These are phyloP conservation scores for Malbranchea cinnamomea DNA, from an alignment of 2,329 filamentous ascomycete species.

Conservation along the genomic window DNA sequence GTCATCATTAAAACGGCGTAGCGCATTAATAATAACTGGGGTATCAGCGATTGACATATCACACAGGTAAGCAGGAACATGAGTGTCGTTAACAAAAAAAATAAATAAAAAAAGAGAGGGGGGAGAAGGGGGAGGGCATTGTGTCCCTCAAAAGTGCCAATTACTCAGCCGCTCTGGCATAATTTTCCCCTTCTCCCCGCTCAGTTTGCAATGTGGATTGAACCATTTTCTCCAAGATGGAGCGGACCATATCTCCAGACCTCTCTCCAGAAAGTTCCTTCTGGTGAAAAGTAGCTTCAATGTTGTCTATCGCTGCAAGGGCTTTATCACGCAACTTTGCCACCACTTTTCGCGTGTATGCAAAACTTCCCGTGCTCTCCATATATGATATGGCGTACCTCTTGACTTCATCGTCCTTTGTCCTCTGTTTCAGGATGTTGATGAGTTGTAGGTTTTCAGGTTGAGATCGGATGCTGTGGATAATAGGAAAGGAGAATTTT, in stretches of 20 bases:
- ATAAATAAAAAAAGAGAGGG: no score
- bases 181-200: no score
- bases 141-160: no score
- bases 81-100: no score
- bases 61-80: no score
- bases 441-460: constrained; percentile 51
- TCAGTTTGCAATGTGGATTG: no score
- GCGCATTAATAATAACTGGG: no score
- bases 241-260: constrained; percentile 45
- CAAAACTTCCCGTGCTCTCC: constrained; percentile 78
- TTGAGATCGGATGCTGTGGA: constrained; percentile 34
- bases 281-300: constrained; percentile 38
- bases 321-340: constrained; percentile 49
- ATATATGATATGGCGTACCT: constrained; percentile 81
- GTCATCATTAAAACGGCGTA: no score
- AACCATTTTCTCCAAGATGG: constrained; percentile 55
- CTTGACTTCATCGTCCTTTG: constrained; percentile 69
- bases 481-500: constrained; percentile 19
- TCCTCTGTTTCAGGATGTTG: constrained; percentile 81
- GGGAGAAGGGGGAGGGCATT: no score
- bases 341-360: constrained; percentile 61
- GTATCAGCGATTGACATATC: no score
- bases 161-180: background rate
- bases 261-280: constrained; percentile 23
- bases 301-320: constrained; percentile 44